A percentile compares a stretch with the other conserved stretches of the same genome.
phyloP scores from a whole-genome alignment of 768 basidiomycete species.

The Collybia nuda region DNA sequence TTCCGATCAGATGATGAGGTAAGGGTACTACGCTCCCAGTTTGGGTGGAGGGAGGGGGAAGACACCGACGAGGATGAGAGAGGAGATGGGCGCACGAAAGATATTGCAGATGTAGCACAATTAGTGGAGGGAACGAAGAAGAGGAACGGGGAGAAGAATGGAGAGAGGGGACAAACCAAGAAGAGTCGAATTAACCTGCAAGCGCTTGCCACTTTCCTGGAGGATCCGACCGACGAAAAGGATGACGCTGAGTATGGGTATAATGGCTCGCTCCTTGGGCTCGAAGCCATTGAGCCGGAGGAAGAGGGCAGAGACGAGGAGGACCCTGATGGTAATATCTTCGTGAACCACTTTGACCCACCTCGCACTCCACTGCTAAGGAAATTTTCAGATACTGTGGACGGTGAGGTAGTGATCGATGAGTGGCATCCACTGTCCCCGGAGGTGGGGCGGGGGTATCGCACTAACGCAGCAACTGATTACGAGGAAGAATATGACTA shows the following conservation, averaged over 20 bases:
- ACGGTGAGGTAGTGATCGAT: constrained; percentile 12
- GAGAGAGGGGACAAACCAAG: constrained; percentile 15
- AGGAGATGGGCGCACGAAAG: constrained; percentile 6
- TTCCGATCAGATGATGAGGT: constrained; percentile 55
- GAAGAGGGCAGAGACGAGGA: constrained; percentile 13
- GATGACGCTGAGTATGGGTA: constrained; percentile 6
- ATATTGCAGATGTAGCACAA: constrained; percentile 2
- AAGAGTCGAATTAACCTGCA: constrained; percentile 54
- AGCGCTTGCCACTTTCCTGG: constrained; percentile 52
- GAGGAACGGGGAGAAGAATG: constrained; percentile 6
- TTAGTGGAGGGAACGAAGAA: constrained; percentile 1
- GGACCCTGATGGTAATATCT: constrained; percentile 9
- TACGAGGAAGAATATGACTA: constrained; percentile 42
- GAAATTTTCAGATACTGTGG: background rate
- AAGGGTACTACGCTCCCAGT: constrained; percentile 33
- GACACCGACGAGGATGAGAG: constrained; percentile 14
- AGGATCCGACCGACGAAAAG: constrained; percentile 21
- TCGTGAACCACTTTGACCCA: background rate
- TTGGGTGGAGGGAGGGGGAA: constrained; percentile 36
- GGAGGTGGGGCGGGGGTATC: constrained; percentile 1
- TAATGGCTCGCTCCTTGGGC: constrained; percentile 11
- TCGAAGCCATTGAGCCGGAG: constrained; percentile 10
- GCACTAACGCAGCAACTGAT: constrained; percentile 6
- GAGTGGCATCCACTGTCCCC: constrained; percentile 24
- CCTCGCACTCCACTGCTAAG: background rate